Evolutionary conservation across 306 rosid genomes (phyloP).

Genomic region (Cicer yamashitae): DNA sequence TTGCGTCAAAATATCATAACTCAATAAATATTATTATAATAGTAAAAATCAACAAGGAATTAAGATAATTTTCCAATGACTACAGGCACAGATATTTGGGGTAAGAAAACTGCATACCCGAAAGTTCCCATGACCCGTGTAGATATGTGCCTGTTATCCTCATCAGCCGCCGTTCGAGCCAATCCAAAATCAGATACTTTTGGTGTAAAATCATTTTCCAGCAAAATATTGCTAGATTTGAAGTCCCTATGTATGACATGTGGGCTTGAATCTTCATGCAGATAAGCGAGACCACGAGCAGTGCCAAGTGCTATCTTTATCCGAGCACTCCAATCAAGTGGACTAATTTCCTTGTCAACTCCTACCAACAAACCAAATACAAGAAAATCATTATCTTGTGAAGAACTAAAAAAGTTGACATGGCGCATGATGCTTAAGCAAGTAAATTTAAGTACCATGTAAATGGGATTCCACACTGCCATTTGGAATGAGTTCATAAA

Average conservation of each 20-base stretch:
- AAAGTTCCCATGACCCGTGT: conserved; percentile 99
- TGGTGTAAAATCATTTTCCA: conserved; percentile 92
- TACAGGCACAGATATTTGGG: not conserved
- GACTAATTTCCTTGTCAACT: conserved; percentile 67
- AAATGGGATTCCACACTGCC: conserved; percentile 98
- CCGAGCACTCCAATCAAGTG: conserved; percentile 83
- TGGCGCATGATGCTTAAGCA: conserved; percentile 14
- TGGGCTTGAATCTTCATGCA: conserved; percentile 98
- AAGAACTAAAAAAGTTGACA: conserved; percentile 34
- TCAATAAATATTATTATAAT: not conserved
- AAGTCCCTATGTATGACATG: conserved; percentile 95
- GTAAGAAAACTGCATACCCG: conserved; percentile 62
- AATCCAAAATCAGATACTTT: conserved; percentile 98
- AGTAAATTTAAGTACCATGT: conserved; percentile 66
- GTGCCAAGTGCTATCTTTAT: conserved; percentile 95
- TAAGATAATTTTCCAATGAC: not conserved
- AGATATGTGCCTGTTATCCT: conserved; percentile 79
- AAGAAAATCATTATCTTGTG: conserved; percentile 32
- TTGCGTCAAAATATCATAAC: too few relatives aligned
- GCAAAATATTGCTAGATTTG: conserved; percentile 91
- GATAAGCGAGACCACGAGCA: conserved; percentile 93
- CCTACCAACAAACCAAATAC: conserved; percentile 57
- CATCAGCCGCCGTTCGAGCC: conserved; percentile 92
- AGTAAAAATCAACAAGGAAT: conserved; percentile 26
- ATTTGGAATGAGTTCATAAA: conserved; percentile 92